Evolutionary conservation across 2,329 filamentous ascomycete genomes (phyloP).

Genomic region (Acephala macrosclerotiorum): DNA sequence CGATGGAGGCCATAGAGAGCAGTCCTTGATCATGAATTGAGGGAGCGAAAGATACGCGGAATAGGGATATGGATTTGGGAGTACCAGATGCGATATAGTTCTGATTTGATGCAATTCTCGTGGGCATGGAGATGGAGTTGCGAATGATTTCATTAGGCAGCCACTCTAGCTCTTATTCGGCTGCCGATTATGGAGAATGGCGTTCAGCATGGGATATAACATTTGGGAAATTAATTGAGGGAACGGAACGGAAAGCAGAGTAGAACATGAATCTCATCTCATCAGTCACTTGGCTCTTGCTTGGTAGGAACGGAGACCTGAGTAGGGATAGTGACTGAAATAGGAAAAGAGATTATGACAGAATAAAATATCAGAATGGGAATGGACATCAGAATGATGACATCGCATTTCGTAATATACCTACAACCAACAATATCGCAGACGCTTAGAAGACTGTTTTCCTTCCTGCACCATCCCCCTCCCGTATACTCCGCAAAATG

Average conservation of each 20-base stretch:
- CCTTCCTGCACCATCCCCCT: neutral
- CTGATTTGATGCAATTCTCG: neutral
- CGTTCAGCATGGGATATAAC: neutral
- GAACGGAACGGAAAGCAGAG: neutral
- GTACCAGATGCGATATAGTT: neutral
- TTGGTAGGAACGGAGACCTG: neutral
- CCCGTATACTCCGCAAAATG: slow-evolving; percentile 6
- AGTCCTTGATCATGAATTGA: neutral
- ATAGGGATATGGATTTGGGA: neutral
- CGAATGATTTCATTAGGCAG: neutral
- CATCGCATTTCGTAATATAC: slow-evolving; percentile 9
- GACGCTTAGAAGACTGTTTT: slow-evolving; percentile 20
- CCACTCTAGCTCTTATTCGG: neutral
- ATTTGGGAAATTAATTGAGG: neutral
- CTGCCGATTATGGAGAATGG: neutral
- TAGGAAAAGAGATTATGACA: neutral
- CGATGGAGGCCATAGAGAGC: neutral
- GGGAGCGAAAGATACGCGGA: neutral
- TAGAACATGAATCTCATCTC: neutral
- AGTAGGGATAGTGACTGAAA: too few species aligned
- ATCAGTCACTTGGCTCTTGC: neutral
- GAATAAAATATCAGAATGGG: neutral
- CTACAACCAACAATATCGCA: slow-evolving; percentile 14
- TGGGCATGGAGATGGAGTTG: neutral
- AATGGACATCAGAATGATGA: neutral